phyloP scores from a whole-genome alignment of 306 rosid genomes.

The Corylus americana region DNA sequence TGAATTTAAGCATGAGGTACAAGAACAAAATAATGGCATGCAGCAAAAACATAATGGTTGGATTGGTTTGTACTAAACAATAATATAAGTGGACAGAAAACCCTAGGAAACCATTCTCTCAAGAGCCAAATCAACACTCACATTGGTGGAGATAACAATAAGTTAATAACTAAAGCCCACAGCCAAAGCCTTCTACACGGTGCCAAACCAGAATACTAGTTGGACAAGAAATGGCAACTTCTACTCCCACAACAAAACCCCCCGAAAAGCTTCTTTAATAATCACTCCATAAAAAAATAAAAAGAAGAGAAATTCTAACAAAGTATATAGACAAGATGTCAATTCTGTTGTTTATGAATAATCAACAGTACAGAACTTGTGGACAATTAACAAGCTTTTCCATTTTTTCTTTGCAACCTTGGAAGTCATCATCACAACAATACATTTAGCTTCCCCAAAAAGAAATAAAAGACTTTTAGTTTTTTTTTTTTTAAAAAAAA shows the following conservation, averaged over 20 bases:
- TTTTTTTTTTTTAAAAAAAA: too few relatives aligned
- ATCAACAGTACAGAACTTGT: background rate
- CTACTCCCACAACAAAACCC: background rate
- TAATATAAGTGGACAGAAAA: background rate
- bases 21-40: background rate
- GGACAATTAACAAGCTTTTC: background rate
- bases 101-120: background rate
- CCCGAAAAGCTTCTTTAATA: background rate
- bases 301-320: background rate
- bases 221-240: background rate
- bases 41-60: background rate
- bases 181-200: background rate
- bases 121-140: background rate
- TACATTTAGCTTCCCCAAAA: too few relatives aligned
- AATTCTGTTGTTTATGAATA: background rate
- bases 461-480: too few relatives aligned
- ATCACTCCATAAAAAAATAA: background rate
- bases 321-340: background rate
- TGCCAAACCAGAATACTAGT: background rate
- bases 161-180: background rate
- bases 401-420: background rate
- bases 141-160: background rate
- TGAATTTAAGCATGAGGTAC: background rate
- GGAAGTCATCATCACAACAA: too few relatives aligned
- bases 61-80: background rate